Conservation (phyloP, 139 green algal species). For the Chlorella sp. region DNA sequence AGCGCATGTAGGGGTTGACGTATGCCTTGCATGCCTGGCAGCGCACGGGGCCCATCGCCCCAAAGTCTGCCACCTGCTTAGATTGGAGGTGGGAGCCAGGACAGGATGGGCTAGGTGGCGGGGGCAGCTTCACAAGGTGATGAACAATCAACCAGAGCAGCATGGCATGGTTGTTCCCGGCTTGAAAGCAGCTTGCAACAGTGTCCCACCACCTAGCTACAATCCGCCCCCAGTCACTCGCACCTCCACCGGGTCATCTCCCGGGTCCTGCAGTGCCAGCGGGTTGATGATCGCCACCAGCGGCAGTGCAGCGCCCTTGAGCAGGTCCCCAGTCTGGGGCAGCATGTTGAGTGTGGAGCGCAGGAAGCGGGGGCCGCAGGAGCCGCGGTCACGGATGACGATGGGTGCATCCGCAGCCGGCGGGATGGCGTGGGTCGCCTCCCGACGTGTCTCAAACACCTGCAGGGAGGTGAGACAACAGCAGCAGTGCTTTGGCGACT, state of each 20-base stretch:
- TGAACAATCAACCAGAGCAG: too few relatives aligned
- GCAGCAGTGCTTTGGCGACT: too few relatives aligned
- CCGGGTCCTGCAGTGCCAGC: conserved; percentile 78
- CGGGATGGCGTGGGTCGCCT: conserved; percentile 48
- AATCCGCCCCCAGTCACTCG: too few relatives aligned
- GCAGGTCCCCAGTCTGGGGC: conserved; percentile 78
- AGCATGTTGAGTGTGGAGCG: conserved; percentile 85
- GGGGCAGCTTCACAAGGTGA: too few relatives aligned
- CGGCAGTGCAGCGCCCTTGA: conserved; percentile 81
- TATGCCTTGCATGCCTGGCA: conserved; percentile 91
- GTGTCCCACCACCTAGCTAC: too few relatives aligned
- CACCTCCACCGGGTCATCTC: conserved; percentile 82
- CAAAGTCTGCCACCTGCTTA: conserved; percentile 75
- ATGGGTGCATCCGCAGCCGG: conserved; percentile 51
- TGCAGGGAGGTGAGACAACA: conserved; percentile 5
- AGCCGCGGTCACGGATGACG: conserved; percentile 80
- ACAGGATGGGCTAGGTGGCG: too few relatives aligned
- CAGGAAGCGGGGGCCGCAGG: conserved; percentile 76
- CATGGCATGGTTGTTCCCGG: too few relatives aligned
- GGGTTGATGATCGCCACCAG: conserved; percentile 87
- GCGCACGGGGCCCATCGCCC: conserved; percentile 75
- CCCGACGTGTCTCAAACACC: conserved; percentile 78
- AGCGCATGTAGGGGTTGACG: conserved; percentile 91
- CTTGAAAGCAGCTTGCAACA: too few relatives aligned
- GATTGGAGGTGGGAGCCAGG: too few relatives aligned